Percentiles rank a stretch among this genome's conserved stretches.
Evolutionary conservation across 768 basidiomycete species (phyloP).

Genomic region (Pisolithus tinctorius): DNA sequence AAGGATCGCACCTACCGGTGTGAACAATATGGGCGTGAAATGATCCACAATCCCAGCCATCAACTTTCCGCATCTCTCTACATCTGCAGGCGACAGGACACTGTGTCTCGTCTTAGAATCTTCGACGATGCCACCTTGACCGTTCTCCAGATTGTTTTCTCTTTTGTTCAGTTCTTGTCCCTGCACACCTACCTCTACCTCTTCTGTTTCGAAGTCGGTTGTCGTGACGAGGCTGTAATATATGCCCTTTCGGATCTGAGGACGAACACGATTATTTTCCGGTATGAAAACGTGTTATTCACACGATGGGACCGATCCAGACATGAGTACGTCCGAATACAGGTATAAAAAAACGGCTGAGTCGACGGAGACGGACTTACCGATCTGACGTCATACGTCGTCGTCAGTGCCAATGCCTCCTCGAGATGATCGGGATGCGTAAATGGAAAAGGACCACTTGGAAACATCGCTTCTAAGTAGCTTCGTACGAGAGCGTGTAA

Average conservation of each 20-base stretch:
- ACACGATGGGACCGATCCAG: neutral
- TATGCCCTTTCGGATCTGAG: slow-evolving; percentile 53
- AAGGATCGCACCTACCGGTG: slow-evolving; percentile 34
- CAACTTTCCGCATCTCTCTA: slow-evolving; percentile 39
- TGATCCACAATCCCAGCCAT: slow-evolving; percentile 52
- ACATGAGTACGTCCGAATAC: no score
- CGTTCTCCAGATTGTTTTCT: neutral
- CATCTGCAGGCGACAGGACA: slow-evolving; percentile 26
- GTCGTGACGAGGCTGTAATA: slow-evolving; percentile 59
- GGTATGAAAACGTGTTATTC: neutral
- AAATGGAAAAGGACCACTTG: slow-evolving; percentile 40
- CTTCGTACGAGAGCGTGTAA: slow-evolving; percentile 41
- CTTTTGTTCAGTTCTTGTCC: neutral
- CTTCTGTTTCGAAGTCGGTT: slow-evolving; percentile 46
- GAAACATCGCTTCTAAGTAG: slow-evolving; percentile 41
- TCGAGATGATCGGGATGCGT: slow-evolving; percentile 37
- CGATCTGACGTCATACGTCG: slow-evolving; percentile 37
- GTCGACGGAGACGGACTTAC: slow-evolving; percentile 33
- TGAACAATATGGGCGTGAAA: slow-evolving; percentile 70
- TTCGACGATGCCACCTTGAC: neutral
- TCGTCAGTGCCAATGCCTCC: slow-evolving; percentile 48
- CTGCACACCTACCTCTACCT: slow-evolving; percentile 7
- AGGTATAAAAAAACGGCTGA: no score
- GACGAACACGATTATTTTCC: neutral
- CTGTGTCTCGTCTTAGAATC: slow-evolving; percentile 9